Conservation (phyloP, 371 early-diverging fungal species). For the Mucor circinelloides region DNA sequence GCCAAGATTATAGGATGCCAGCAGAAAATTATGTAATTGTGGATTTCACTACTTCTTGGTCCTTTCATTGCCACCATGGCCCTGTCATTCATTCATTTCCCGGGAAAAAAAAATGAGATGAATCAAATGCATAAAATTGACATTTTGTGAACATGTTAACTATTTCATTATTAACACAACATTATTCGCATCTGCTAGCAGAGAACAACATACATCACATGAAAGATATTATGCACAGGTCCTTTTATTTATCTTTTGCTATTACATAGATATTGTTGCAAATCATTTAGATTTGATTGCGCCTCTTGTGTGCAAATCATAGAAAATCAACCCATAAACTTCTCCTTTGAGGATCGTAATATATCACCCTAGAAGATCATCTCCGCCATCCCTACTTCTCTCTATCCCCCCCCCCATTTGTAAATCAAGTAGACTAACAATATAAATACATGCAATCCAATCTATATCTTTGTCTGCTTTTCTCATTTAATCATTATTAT, state of each 20-base stretch:
- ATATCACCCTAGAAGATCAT: not conserved
- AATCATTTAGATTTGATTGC: not conserved
- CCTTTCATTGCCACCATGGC: not conserved
- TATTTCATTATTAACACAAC: not conserved
- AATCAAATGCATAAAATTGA: not conserved
- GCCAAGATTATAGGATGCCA: not conserved
- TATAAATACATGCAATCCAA: conserved; percentile 2
- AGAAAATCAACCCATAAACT: not conserved
- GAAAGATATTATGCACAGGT: not conserved
- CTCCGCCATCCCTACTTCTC: not conserved
- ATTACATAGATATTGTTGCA: not conserved
- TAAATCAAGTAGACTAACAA: not conserved
- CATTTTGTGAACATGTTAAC: not conserved
- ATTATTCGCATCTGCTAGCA: not conserved
- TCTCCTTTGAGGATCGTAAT: conserved; percentile 5
- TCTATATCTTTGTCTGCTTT: not conserved
- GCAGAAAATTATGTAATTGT: not conserved
- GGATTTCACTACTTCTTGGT: not conserved
- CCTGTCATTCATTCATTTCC: not conserved
- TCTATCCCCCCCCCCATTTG: not conserved
- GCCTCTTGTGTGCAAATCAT: not conserved
- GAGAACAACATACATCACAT: conserved; percentile 2
- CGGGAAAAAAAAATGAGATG: not conserved
- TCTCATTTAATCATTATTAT: not conserved
- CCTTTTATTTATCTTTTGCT: not conserved